A percentile compares a stretch with the other conserved stretches of the same genome.
These are phyloP conservation scores for Grigorovia yakushimaensis DNA, from an alignment of 805 yeast species.

Conservation along the genomic window DNA sequence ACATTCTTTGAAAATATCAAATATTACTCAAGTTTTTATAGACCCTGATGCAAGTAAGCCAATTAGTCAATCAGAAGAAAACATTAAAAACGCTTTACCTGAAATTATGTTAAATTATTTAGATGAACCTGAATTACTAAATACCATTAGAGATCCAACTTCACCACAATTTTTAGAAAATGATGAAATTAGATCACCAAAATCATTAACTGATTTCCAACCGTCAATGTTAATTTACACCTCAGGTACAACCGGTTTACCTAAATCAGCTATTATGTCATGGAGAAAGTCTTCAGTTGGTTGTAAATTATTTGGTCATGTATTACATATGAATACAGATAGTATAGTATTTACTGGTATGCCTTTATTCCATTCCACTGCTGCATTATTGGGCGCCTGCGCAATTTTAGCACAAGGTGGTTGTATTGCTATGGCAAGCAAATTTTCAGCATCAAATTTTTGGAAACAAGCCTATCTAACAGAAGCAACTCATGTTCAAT, in stretches of 20 bases:
- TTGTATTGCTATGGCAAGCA: conserved; percentile 65
- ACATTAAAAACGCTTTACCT: conserved; percentile 31
- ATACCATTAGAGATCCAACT: conserved; percentile 31
- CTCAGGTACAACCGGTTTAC: conserved; percentile 91
- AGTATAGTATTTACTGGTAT: conserved; percentile 75
- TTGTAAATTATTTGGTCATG: conserved; percentile 55
- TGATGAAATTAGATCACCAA: conserved; percentile 47
- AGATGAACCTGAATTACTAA: conserved; percentile 40
- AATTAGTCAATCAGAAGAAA: conserved; percentile 40
- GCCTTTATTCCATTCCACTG: conserved; percentile 95
- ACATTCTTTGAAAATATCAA: conserved; percentile 70
- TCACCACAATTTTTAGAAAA: conserved; percentile 45
- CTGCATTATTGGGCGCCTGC: conserved; percentile 75
- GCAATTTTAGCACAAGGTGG: conserved; percentile 63
- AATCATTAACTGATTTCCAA: conserved; percentile 42
- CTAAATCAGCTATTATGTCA: conserved; percentile 87
- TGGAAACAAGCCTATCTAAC: conserved; percentile 80
- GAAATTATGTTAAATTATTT: conserved; percentile 38
- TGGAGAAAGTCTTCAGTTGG: conserved; percentile 82
- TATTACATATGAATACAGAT: conserved; percentile 45
- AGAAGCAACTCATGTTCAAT: conserved; percentile 74
- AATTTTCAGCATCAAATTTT: conserved; percentile 73
- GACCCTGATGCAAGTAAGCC: conserved; percentile 59
- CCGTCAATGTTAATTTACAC: conserved; percentile 75
- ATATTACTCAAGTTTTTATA: conserved; percentile 53